Evolutionary conservation across 129 eudicot genomes (phyloP), one percentile per base, ranked within the genome.

Genomic region (Escallonia herrerae): DNA sequence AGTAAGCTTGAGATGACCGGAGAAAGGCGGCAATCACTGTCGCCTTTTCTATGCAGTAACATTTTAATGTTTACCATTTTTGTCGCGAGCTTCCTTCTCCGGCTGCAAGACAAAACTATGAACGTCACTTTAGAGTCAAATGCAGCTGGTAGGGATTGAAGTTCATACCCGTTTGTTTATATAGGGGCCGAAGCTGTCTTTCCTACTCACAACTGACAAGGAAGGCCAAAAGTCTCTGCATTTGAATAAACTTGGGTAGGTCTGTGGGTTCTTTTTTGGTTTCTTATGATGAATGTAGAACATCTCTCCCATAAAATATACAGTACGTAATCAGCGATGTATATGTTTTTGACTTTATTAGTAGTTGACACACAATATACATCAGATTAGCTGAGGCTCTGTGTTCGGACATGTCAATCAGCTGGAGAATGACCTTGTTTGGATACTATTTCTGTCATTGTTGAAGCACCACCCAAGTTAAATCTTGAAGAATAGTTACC

Each of bases 351-450:
- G 56, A 40, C 58, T 62, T 65, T 63, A 56, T 60, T 71, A 54
- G 33, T 22, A 22, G 60, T 60, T 71, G 22, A 46, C 69, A 64
- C 44, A 43, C 33, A 10, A 63, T 79, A 48, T 71, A 52, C 63
- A 55, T 60, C 56, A 56, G 64, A 43, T 68, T 68, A 78, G 63
- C 59, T 11, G 38, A 67, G 51, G 63, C 56, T 54, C 33, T 15
- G 66, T 66, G 68, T 72, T 47, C 70, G 74, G 65, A 77, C 37
- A 72, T 66, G 76, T 76, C 77, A 63, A 40, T 46, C 33, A 22
- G 33, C 33, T 0, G 33, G 33, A 22, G 1, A 22, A 22, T 22
- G 33, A 22, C 33, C 0, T 22, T 0, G 33, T 22, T 22, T 22
- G 33, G 33, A 1, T 22, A 22, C 33, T 22, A 0, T 22, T 0